A percentile compares a stretch with the other conserved stretches of the same genome.
These are phyloP conservation scores for Flaveria ramosissima DNA, from an alignment of 129 eudicot species.

Conservation along the genomic window DNA sequence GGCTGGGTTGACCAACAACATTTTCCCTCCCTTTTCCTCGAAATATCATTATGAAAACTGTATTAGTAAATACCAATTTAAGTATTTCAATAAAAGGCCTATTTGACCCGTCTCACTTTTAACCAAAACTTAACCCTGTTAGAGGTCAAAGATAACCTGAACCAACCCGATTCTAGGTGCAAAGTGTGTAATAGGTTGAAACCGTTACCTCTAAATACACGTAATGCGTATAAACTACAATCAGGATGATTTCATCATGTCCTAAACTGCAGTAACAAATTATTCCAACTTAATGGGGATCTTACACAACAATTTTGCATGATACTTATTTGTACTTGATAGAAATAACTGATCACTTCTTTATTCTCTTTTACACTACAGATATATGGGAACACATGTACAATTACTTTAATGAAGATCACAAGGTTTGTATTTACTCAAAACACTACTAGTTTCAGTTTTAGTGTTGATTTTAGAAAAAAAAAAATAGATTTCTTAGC, in stretches of 20 bases:
- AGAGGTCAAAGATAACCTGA: not conserved
- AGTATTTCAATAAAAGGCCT: too few relatives aligned
- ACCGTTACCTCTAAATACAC: too few relatives aligned
- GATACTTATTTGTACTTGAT: too few relatives aligned
- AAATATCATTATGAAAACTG: not conserved
- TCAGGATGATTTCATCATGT: too few relatives aligned
- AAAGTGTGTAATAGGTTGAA: not conserved
- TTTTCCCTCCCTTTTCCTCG: too few relatives aligned
- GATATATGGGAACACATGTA: constrained; percentile 44
- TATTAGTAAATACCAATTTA: not conserved
- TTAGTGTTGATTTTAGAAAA: not conserved
- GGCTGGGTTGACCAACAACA: too few relatives aligned
- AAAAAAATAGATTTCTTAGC: not conserved
- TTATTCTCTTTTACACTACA: constrained; percentile 34
- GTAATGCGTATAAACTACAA: too few relatives aligned
- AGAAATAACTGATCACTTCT: not conserved
- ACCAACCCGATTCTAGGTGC: not conserved
- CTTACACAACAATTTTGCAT: too few relatives aligned
- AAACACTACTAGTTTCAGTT: not conserved
- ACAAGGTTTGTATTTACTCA: constrained; percentile 42
- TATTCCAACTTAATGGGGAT: too few relatives aligned
- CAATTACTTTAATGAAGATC: constrained; percentile 44
- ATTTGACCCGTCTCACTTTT: too few relatives aligned
- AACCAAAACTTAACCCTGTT: too few relatives aligned
- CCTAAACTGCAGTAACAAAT: too few relatives aligned